phyloP scores from a whole-genome alignment of 148 eudicot species.

The Silene latifolia region DNA sequence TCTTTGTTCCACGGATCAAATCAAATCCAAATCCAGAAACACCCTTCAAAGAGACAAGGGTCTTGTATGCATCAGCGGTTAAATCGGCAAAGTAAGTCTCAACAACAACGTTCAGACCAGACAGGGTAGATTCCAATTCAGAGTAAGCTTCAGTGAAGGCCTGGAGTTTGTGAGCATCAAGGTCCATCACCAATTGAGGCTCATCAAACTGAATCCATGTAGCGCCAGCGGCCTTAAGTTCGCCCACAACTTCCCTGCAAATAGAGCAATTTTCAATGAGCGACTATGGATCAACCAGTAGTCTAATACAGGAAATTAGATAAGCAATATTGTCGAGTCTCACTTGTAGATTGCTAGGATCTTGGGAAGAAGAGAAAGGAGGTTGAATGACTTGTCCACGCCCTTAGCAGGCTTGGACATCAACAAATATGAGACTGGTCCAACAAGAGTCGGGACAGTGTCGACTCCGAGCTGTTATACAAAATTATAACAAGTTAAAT shows the following conservation, averaged over 20 bases:
- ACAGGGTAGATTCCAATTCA: conserved; percentile 60
- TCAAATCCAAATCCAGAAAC: conserved; percentile 81
- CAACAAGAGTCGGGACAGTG: conserved; percentile 76
- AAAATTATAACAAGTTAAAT: neutral
- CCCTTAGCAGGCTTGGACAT: conserved; percentile 94
- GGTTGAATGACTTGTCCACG: conserved; percentile 75
- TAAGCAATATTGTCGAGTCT: conserved; percentile 12
- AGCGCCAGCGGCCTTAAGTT: conserved; percentile 94
- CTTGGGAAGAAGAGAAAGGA: conserved; percentile 75
- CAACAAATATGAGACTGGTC: conserved; percentile 79
- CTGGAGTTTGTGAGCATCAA: conserved; percentile 68
- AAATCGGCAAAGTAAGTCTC: conserved; percentile 93
- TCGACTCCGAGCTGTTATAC: conserved; percentile 75
- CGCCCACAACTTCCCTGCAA: conserved; percentile 80
- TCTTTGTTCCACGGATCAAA: conserved; percentile 78
- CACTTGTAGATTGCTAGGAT: conserved; percentile 89
- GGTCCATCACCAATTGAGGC: conserved; percentile 83
- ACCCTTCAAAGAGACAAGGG: conserved; percentile 64
- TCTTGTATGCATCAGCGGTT: conserved; percentile 71
- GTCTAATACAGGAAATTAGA: neutral
- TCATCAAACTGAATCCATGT: conserved; percentile 90
- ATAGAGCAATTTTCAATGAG: conserved; percentile 1
- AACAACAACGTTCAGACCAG: conserved; percentile 64
- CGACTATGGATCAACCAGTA: conserved; percentile 1
- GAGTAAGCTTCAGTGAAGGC: conserved; percentile 83